Base-by-base conservation (phyloP, 1,284 basidiomycete species). In the Retiboletus flavoniger region DNA sequence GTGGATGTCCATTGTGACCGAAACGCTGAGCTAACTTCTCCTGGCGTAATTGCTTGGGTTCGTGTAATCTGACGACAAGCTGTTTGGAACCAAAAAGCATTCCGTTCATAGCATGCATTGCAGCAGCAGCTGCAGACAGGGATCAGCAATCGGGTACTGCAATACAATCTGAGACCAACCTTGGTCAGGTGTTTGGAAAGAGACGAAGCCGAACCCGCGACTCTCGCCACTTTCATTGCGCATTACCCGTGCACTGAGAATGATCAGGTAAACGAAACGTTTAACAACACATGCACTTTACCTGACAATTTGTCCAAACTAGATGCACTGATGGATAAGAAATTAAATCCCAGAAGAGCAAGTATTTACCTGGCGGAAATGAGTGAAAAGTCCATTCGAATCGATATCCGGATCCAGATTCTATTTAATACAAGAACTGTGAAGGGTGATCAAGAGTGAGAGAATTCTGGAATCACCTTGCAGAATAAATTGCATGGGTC, bases 161-260 rank as follows among this genome's bases (percentile, higher is more conserved):
- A 45, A 14, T 19, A 39, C 10, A 36, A 28, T 28, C 41, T 47
- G 26, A 45, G 9, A 47, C 73, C 51, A 62, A 91, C 91, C 91
- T 80, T 93, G 89, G 60, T 89, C 85, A 13, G 93, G 89, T 13
- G 82, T 81, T 65, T 91, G 86, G 74, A 77, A 98, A 26, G 90
- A 93, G 54, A 98, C 95, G 66, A 98, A 98, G n/a, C 95, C 95
- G 67, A 96, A 98, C 6, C 93, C 93, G 54, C 92, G 87, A 69
- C 89, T 92, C 51, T 89, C 84, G 21, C 91, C 89, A 47, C 66
- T 75, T 61, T 94, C 89, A 65, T 94, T 94, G 24, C 92, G 84
- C 95, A 97, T 97, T 47, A 98, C 92, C 54, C 93, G 85, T 26
- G 94, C 94, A 68, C 93, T 93, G 55, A 53, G 68, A 29, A 34